These are phyloP conservation scores for Fusarium kyushuense DNA, from an alignment of 2,329 filamentous ascomycete genomes.

Conservation along the genomic window DNA sequence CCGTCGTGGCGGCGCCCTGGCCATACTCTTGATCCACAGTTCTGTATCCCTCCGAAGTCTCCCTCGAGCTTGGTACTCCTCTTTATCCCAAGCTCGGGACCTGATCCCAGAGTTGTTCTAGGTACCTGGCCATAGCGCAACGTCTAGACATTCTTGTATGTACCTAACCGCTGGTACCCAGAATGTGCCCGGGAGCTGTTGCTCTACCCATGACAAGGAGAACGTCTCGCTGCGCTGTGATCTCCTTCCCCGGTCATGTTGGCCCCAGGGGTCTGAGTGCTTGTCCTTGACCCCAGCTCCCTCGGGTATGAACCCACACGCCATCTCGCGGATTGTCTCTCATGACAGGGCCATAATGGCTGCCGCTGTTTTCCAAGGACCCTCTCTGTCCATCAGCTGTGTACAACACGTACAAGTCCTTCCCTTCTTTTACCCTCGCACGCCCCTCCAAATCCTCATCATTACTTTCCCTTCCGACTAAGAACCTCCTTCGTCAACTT, in stretches of 20 bases:
- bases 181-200: conserved; percentile 26
- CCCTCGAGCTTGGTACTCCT: conserved; percentile 35
- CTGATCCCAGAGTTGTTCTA: conserved; percentile 43
- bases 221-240: conserved; percentile 41
- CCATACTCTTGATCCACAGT: conserved; percentile 39
- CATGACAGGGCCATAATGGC: conserved; percentile 47
- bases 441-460: conserved; percentile 49
- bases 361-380: conserved; percentile 44
- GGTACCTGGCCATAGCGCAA: conserved; percentile 42
- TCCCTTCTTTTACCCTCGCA: conserved; percentile 55
- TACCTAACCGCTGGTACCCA: conserved; percentile 29
- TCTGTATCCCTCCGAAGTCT: conserved; percentile 42
- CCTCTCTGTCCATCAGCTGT: conserved; percentile 25
- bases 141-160: conserved; percentile 19
- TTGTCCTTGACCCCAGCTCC: conserved; percentile 46
- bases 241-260: conserved; percentile 43
- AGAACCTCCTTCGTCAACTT: conserved; percentile 52
- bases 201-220: conserved; percentile 29
- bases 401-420: conserved; percentile 45
- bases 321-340: conserved; percentile 48
- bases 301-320: conserved; percentile 49
- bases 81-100: conserved; percentile 33
- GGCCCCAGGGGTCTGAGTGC: conserved; percentile 46
- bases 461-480: conserved; percentile 46
- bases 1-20: conserved; percentile 48